Percentiles rank a stretch among this genome's conserved stretches.
Evolutionary conservation across 306 rosid genomes (phyloP).

Genomic region (Pterocarpus macrocarpus): DNA sequence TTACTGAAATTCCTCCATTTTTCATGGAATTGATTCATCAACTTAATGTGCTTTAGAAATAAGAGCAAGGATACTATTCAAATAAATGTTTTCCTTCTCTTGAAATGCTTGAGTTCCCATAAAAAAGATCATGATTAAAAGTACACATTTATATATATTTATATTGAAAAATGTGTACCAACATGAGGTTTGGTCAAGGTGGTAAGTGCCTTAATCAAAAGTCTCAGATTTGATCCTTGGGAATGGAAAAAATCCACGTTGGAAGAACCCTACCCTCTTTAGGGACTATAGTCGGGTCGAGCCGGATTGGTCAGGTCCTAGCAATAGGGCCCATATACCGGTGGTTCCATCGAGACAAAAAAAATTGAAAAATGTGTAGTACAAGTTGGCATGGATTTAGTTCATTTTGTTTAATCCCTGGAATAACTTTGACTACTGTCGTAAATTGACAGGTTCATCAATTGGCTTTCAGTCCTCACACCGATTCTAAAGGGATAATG

Average conservation of each 20-base stretch:
- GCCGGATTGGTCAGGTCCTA: too few relatives aligned
- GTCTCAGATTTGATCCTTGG: too few relatives aligned
- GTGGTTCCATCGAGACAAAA: too few relatives aligned
- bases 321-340: too few relatives aligned
- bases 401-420: slow-evolving; percentile 32
- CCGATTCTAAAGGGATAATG: slow-evolving; percentile 97
- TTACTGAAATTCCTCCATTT: not conserved
- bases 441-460: slow-evolving; percentile 82
- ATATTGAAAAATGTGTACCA: too few relatives aligned
- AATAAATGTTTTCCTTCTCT: not conserved
- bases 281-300: too few relatives aligned
- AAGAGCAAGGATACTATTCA: slow-evolving; percentile 8
- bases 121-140: not conserved
- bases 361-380: slow-evolving; percentile 2
- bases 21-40: not conserved
- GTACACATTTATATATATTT: not conserved
- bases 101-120: slow-evolving; percentile 23
- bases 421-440: slow-evolving; percentile 18
- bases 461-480: slow-evolving; percentile 92
- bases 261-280: too few relatives aligned
- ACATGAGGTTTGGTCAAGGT: too few relatives aligned
- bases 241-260: too few relatives aligned
- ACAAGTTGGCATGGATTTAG: not conserved
- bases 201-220: too few relatives aligned
- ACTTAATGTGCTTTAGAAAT: not conserved